Evolutionary conservation across 164 flowering plant species (phyloP).

Genomic region (Taxillus chinensis): DNA sequence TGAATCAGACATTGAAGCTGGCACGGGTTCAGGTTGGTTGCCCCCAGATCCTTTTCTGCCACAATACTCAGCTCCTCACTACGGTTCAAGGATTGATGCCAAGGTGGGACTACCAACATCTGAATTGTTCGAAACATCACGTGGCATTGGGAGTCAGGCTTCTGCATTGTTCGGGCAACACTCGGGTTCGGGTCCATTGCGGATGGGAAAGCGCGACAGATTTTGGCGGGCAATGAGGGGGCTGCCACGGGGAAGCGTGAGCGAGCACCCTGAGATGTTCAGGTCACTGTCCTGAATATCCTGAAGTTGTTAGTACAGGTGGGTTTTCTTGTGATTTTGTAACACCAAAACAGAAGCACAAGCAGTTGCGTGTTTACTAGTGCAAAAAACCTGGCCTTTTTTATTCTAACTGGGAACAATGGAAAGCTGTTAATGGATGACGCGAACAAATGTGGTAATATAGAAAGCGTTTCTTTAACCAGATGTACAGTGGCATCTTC

Average conservation of each 20-base stretch:
- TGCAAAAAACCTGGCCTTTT: no score
- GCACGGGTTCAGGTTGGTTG: constrained; percentile 26
- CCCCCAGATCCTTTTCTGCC: constrained; percentile 19
- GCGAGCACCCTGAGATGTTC: constrained; percentile 44
- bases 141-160: constrained; percentile 19
- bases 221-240: constrained; percentile 49
- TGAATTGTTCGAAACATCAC: constrained; percentile 43
- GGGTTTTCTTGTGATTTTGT: no score
- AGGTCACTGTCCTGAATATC: constrained; percentile 19
- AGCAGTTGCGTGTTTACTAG: no score
- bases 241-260: constrained; percentile 41
- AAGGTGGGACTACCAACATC: constrained; percentile 45
- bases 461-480: no score
- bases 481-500: no score
- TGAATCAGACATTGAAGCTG: constrained; percentile 27
- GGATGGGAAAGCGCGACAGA: constrained; percentile 18
- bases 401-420: no score
- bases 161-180: constrained; percentile 61
- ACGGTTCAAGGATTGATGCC: constrained; percentile 25
- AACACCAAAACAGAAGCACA: no score
- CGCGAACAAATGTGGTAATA: no score
- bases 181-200: constrained; percentile 65
- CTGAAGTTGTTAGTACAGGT: no score
- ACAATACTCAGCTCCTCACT: constrained; percentile 19
- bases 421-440: no score